Conservation (phyloP, 495 filamentous ascomycete species). For the Peziza echinospora region DNA sequence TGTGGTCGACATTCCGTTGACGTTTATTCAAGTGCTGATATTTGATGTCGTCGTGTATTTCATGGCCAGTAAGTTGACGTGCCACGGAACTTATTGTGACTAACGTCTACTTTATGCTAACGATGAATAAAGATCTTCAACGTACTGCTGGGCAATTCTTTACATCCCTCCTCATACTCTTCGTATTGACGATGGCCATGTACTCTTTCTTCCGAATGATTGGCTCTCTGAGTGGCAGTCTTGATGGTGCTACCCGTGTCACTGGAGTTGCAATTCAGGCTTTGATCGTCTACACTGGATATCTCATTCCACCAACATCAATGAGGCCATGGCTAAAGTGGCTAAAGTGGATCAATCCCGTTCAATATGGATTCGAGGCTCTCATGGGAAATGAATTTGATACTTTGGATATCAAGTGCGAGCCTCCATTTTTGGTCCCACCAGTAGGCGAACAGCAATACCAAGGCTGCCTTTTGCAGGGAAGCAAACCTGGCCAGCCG, state of each 20-base stretch:
- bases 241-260: constrained; percentile 67
- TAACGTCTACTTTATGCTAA: no score
- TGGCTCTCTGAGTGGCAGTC: constrained; percentile 51
- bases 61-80: no score
- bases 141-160: constrained; percentile 62
- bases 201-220: constrained; percentile 68
- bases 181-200: constrained; percentile 46
- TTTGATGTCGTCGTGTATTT: no score
- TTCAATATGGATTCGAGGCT: constrained; percentile 24
- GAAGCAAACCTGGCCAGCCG: constrained; percentile 27
- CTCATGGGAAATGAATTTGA: constrained; percentile 28
- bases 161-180: constrained; percentile 50
- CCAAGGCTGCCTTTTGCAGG: constrained; percentile 29
- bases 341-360: constrained; percentile 25
- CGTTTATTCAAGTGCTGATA: no score
- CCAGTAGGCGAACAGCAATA: constrained; percentile 19
- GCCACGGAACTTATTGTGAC: no score
- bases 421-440: constrained; percentile 33
- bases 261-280: constrained; percentile 61
- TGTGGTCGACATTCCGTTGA: no score
- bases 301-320: constrained; percentile 51
- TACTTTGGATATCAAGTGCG: constrained; percentile 13
- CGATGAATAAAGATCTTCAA: no score
- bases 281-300: constrained; percentile 75
- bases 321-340: constrained; percentile 63